Conservation (phyloP, 768 basidiomycete genomes). For the Albatrellus ellisii region DNA sequence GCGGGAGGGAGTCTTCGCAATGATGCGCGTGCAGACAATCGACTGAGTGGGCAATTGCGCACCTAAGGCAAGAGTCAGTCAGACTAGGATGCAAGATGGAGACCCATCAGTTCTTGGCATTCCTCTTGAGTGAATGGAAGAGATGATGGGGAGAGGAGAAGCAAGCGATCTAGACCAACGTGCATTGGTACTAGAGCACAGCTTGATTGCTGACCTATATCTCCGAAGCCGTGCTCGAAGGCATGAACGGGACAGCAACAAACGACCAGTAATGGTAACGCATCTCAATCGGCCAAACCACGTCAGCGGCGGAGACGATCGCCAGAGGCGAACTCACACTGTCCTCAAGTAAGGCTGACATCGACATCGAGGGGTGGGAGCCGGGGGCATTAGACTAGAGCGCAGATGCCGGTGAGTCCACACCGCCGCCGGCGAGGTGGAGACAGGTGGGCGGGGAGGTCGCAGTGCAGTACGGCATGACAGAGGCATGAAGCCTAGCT, state of each 20-base stretch:
- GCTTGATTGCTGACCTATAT: slow-evolving; percentile 37
- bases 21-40: slow-evolving; percentile 10
- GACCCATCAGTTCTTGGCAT: slow-evolving; percentile 56
- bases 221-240: slow-evolving; percentile 43
- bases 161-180: slow-evolving; percentile 42
- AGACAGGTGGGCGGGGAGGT: too few relatives aligned
- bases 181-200: neutral
- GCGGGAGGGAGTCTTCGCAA: slow-evolving; percentile 12
- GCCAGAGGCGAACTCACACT: slow-evolving; percentile 23
- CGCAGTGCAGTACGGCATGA: too few relatives aligned
- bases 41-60: slow-evolving; percentile 2
- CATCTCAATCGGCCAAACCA: slow-evolving; percentile 31
- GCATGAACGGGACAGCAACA: slow-evolving; percentile 67
- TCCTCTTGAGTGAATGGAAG: slow-evolving; percentile 68
- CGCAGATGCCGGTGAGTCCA: too few relatives aligned
- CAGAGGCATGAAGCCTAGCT: too few relatives aligned
- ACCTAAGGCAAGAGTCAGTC: neutral
- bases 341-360: slow-evolving; percentile 22
- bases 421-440: too few relatives aligned
- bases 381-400: too few relatives aligned
- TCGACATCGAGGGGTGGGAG: too few relatives aligned
- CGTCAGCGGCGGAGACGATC: neutral
- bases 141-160: slow-evolving; percentile 43
- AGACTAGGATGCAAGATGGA: slow-evolving; percentile 24
- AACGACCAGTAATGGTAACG: slow-evolving; percentile 78